phyloP scores from a whole-genome alignment of 163 green algal genomes.

The Trebouxia gelatinosa region DNA sequence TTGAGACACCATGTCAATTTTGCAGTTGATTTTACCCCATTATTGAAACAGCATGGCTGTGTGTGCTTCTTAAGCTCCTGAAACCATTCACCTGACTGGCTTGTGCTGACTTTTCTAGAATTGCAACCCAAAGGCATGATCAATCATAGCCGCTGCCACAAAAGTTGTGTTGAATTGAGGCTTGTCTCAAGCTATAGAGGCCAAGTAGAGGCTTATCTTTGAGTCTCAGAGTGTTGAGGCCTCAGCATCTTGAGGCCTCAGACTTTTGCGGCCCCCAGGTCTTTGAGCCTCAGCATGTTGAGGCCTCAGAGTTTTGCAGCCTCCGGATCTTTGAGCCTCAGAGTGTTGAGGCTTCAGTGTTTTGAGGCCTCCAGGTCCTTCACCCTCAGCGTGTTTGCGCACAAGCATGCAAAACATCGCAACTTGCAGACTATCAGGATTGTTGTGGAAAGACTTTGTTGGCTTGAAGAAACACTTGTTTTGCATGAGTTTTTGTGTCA shows the following conservation, averaged over 20 bases:
- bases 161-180: too few relatives aligned
- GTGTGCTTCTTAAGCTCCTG: too few relatives aligned
- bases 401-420: not conserved
- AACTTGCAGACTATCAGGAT: not conserved
- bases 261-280: not conserved
- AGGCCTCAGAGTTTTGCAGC: not conserved
- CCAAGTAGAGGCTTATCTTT: too few relatives aligned
- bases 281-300: not conserved
- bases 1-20: too few relatives aligned
- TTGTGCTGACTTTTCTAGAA: too few relatives aligned
- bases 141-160: too few relatives aligned
- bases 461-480: not conserved
- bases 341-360: not conserved
- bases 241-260: not conserved
- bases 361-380: not conserved
- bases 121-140: too few relatives aligned
- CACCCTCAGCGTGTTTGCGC: not conserved
- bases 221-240: not conserved
- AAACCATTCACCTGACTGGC: too few relatives aligned
- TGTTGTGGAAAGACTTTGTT: not conserved
- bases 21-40: too few relatives aligned
- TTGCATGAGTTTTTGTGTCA: not conserved
- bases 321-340: not conserved
- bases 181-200: too few relatives aligned
- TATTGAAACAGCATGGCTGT: too few relatives aligned